Percentiles rank a stretch among this genome's conserved stretches.
Evolutionary conservation across 441 rosid species (phyloP).

Genomic region (Capsella rubella): DNA sequence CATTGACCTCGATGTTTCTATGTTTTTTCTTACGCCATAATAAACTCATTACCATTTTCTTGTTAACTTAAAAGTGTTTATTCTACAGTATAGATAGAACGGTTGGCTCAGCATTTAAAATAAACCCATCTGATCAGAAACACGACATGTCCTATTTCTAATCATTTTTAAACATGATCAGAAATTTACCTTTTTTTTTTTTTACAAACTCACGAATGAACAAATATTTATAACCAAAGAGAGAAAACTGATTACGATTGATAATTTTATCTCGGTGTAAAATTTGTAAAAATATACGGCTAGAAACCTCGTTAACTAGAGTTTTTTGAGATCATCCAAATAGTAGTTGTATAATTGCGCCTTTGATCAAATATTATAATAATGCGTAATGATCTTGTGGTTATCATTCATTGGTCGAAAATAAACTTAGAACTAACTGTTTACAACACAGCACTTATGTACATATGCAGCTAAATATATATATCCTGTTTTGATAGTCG

Average conservation of each 20-base stretch:
- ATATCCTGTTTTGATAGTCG: not conserved
- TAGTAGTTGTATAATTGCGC: slow-evolving; percentile 5
- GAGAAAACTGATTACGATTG: not conserved
- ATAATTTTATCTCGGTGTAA: not conserved
- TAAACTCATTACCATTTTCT: not conserved
- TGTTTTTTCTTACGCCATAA: slow-evolving; percentile 18
- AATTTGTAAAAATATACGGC: not conserved
- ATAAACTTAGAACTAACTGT: not conserved
- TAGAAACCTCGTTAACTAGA: slow-evolving; percentile 1
- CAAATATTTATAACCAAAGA: not conserved
- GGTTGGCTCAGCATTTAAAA: not conserved
- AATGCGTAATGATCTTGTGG: not conserved
- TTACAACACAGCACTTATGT: not conserved
- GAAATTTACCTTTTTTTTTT: no score
- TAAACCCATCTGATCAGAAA: not conserved
- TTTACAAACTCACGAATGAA: not conserved
- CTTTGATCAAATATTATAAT: slow-evolving; percentile 4
- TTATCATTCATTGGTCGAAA: slow-evolving; percentile 19
- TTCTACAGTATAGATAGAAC: not conserved
- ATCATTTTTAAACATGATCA: not conserved
- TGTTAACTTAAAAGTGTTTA: not conserved
- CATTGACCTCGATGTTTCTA: slow-evolving; percentile 22
- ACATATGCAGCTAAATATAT: slow-evolving; percentile 5
- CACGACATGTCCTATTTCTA: not conserved
- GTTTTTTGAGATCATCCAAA: not conserved